These are phyloP conservation scores for Aspergillus chevalieri DNA, from an alignment of 2,329 filamentous ascomycete species.

Conservation along the genomic window DNA sequence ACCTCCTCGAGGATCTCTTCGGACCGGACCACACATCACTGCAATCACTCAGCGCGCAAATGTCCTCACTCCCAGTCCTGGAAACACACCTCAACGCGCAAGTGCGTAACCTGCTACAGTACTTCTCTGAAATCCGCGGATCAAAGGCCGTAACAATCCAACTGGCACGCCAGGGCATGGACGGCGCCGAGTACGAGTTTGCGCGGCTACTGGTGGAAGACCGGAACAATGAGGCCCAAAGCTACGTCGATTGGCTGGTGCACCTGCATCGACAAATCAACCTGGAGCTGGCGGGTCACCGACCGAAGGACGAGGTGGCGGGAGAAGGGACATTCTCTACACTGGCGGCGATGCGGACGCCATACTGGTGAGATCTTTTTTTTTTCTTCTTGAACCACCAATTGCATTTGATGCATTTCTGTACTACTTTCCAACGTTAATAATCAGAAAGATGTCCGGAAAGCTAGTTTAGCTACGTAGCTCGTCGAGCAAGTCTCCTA, in stretches of 20 bases:
- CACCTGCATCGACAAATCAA: slow-evolving; percentile 91
- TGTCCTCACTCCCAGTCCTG: slow-evolving; percentile 71
- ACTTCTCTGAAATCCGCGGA: slow-evolving; percentile 70
- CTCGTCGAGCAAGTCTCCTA: too few species aligned
- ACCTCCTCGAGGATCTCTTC: slow-evolving; percentile 84
- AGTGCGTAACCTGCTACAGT: slow-evolving; percentile 87
- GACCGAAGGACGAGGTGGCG: slow-evolving; percentile 41
- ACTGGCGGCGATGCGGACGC: slow-evolving; percentile 41
- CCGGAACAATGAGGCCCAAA: slow-evolving; percentile 94
- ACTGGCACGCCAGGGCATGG: slow-evolving; percentile 45
- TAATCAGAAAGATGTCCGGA: too few species aligned
- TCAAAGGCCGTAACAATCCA: slow-evolving; percentile 86
- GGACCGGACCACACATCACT: slow-evolving; percentile 67
- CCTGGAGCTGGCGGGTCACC: slow-evolving; percentile 60
- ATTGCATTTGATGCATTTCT: neutral
- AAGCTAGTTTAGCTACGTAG: too few species aligned
- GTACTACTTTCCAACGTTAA: neutral
- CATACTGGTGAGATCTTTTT: slow-evolving; percentile 34
- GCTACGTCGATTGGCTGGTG: slow-evolving; percentile 97
- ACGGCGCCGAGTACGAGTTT: slow-evolving; percentile 52
- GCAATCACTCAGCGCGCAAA: slow-evolving; percentile 73
- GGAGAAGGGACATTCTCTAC: slow-evolving; percentile 39
- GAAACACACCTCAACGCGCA: slow-evolving; percentile 92
- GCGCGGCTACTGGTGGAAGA: slow-evolving; percentile 87
- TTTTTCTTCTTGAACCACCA: neutral